Percentiles rank a stretch among this genome's conserved stretches.
phyloP scores from a whole-genome alignment of 768 basidiomycete species.

The Boletellus emodensis region DNA sequence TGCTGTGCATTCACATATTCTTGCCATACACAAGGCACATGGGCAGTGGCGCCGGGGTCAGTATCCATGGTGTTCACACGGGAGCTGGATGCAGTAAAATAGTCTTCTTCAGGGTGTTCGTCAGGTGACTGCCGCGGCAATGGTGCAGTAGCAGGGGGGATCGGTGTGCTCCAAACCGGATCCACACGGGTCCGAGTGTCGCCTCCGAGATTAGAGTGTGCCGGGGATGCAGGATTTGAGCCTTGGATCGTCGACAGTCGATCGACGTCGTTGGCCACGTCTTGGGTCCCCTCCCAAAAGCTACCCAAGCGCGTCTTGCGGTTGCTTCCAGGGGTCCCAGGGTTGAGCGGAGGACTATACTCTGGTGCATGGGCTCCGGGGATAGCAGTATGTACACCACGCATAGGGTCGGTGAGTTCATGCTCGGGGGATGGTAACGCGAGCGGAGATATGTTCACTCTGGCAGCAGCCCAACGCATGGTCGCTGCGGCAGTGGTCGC shows the following conservation, averaged over 20 bases:
- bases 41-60: conserved; percentile 6
- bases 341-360: conserved; percentile 33
- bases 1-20: conserved; percentile 26
- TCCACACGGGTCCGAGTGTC: conserved; percentile 6
- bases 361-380: conserved; percentile 53
- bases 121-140: conserved; percentile 22
- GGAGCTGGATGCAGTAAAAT: conserved; percentile 27
- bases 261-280: conserved; percentile 43
- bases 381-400: conserved; percentile 61
- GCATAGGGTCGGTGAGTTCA: conserved; percentile 89
- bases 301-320: conserved; percentile 58
- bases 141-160: conserved; percentile 16
- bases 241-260: conserved; percentile 22
- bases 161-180: conserved; percentile 3
- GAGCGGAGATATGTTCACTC: conserved; percentile 81
- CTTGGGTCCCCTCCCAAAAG: conserved; percentile 77
- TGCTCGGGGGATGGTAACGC: conserved; percentile 88
- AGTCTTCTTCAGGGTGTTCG: conserved; percentile 27
- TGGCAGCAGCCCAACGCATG: conserved; percentile 80
- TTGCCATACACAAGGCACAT: conserved; percentile 25
- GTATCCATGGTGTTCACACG: conserved; percentile 21
- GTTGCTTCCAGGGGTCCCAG: conserved; percentile 44
- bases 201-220: conserved; percentile 4
- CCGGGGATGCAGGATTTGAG: conserved; percentile 24
- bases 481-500: conserved; percentile 71